A percentile compares a stretch with the other conserved stretches of the same genome.
phyloP scores from a whole-genome alignment of 345 rosid genomes.

The Zanthoxylum bungeanum region DNA sequence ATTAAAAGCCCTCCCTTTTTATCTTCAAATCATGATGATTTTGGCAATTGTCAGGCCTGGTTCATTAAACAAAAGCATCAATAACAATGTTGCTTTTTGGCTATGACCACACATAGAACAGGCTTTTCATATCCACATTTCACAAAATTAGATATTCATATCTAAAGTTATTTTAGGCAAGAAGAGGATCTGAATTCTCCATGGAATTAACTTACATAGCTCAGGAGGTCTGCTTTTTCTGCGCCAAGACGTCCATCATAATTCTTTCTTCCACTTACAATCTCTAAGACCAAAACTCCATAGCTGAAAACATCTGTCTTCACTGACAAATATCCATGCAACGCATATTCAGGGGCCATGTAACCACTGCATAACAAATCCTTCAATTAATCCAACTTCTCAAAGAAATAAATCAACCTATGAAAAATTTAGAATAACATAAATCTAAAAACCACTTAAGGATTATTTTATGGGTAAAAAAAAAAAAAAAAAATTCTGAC shows the following conservation, averaged over 20 bases:
- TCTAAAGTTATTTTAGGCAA: not conserved
- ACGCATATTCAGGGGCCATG: constrained; percentile 93
- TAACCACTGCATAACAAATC: constrained; percentile 66
- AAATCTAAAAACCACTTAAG: not conserved
- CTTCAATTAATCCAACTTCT: not conserved
- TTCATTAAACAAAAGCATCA: not conserved
- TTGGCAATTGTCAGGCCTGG: not conserved
- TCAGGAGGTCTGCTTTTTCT: constrained; percentile 68
- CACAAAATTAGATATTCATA: not conserved
- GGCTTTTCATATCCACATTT: not conserved
- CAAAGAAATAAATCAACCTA: not conserved
- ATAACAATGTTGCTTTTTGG: not conserved
- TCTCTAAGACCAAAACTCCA: constrained; percentile 80
- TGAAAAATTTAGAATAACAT: not conserved
- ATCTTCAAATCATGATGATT: not conserved
- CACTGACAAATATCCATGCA: constrained; percentile 78
- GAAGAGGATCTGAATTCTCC: not conserved
- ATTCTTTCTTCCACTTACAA: constrained; percentile 86
- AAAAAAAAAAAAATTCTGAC: not conserved
- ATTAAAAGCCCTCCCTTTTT: not conserved
- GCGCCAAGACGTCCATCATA: constrained; percentile 36
- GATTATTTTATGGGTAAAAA: not conserved
- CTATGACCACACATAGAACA: not conserved
- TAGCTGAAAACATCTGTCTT: constrained; percentile 86
- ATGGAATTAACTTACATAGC: constrained; percentile 59